phyloP scores from a whole-genome alignment of 2,329 filamentous ascomycete genomes.

The Cladosporium sp. region DNA sequence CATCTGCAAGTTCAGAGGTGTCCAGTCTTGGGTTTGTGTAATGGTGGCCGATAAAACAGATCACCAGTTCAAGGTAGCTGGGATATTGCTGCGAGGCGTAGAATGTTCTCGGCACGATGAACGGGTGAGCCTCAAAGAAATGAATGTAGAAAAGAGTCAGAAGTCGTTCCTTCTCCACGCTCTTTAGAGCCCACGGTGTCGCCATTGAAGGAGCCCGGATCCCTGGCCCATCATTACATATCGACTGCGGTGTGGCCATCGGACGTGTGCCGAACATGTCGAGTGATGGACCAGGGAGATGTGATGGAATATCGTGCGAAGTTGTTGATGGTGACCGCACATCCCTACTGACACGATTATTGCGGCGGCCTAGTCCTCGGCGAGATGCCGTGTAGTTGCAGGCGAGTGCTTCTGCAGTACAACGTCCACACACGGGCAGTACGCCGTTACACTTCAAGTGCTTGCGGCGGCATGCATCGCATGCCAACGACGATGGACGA shows the following conservation, averaged over 20 bases:
- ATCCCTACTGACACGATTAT: slow-evolving; percentile 15
- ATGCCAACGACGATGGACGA: slow-evolving; percentile 22
- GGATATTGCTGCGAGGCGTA: slow-evolving; percentile 40
- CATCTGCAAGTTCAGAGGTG: not conserved
- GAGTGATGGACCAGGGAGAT: slow-evolving; percentile 40
- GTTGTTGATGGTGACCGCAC: slow-evolving; percentile 19
- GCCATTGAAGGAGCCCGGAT: too few relatives aligned
- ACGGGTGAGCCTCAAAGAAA: slow-evolving; percentile 55
- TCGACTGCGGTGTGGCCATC: too few relatives aligned
- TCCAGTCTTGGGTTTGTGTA: slow-evolving; percentile 44
- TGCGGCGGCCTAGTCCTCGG: slow-evolving; percentile 64
- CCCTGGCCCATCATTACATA: too few relatives aligned
- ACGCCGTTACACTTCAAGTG: slow-evolving; percentile 74
- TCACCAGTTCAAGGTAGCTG: slow-evolving; percentile 48
- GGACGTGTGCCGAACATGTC: too few relatives aligned
- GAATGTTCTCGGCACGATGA: slow-evolving; percentile 48
- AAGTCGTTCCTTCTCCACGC: slow-evolving; percentile 36
- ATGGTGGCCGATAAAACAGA: slow-evolving; percentile 55
- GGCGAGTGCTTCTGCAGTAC: slow-evolving; percentile 53
- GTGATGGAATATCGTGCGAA: not conserved
- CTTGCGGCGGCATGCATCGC: slow-evolving; percentile 48
- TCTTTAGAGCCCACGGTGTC: not conserved
- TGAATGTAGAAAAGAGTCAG: slow-evolving; percentile 53
- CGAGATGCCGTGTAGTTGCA: slow-evolving; percentile 72
- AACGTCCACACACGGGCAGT: slow-evolving; percentile 64